Percentiles rank a stretch among this genome's conserved stretches.
These are phyloP conservation scores for Fragaria nilgerrensis DNA, from an alignment of 306 rosid species.

Conservation along the genomic window DNA sequence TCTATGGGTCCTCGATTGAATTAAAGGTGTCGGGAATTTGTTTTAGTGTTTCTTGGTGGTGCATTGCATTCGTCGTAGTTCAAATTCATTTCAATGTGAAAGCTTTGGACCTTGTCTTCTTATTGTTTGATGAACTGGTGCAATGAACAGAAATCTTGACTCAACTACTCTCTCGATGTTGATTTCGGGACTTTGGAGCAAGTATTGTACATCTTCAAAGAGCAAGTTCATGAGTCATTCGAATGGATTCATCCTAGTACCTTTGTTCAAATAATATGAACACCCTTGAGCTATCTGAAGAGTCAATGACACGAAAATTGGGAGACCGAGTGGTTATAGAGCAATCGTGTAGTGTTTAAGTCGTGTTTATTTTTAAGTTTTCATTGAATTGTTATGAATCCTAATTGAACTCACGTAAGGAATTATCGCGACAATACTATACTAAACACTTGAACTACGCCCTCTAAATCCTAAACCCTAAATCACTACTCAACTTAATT, in stretches of 20 bases:
- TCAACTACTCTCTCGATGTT: neutral
- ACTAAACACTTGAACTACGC: neutral
- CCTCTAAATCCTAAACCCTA: too few species aligned
- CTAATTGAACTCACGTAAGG: neutral
- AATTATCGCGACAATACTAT: neutral
- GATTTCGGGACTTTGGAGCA: neutral
- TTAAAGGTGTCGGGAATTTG: constrained; percentile 45
- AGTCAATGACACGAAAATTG: neutral
- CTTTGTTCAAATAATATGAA: neutral
- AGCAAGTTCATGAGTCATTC: neutral
- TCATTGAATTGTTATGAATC: neutral
- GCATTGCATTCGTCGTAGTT: constrained; percentile 26
- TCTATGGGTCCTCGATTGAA: constrained; percentile 37
- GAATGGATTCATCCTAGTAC: neutral
- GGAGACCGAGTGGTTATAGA: neutral
- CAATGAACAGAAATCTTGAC: constrained; percentile 18
- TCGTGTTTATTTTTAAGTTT: neutral
- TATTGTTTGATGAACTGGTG: constrained; percentile 10
- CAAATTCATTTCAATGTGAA: neutral
- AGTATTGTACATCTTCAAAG: neutral
- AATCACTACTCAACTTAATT: too few species aligned
- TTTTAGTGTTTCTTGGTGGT: constrained; percentile 29
- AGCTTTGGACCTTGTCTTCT: neutral
- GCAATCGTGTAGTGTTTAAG: neutral
- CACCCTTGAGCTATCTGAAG: neutral